Evolutionary conservation across 140 eudicot genomes (phyloP).

Genomic region (Bidens hawaiensis): DNA sequence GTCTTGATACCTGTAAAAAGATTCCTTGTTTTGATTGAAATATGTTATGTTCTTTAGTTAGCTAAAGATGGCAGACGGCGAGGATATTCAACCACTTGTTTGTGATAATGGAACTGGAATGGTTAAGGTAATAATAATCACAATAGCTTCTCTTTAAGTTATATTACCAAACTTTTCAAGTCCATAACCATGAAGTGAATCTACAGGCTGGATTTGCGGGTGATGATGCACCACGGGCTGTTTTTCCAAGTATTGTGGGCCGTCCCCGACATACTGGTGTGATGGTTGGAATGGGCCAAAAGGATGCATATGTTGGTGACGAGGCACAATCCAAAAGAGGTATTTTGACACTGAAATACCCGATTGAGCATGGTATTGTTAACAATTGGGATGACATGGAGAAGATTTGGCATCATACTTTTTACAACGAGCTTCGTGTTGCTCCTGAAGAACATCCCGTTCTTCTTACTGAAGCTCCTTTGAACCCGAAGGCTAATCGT

Average conservation of each 20-base stretch:
- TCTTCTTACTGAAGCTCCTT: slow-evolving; percentile 72
- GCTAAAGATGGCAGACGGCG: slow-evolving; percentile 62
- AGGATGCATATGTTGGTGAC: slow-evolving; percentile 74
- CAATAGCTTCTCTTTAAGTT: neutral
- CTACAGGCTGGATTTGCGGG: slow-evolving; percentile 81
- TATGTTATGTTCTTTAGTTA: slow-evolving; percentile 19
- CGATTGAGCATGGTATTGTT: slow-evolving; percentile 70
- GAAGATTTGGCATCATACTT: slow-evolving; percentile 73
- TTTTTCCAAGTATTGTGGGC: slow-evolving; percentile 79
- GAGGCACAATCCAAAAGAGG: slow-evolving; percentile 84
- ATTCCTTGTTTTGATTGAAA: neutral
- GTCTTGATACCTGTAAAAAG: neutral
- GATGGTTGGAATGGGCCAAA: slow-evolving; percentile 89
- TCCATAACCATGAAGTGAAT: neutral
- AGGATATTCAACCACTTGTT: slow-evolving; percentile 67
- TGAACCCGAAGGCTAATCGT: slow-evolving; percentile 70
- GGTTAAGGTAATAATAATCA: slow-evolving; percentile 48
- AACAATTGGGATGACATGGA: slow-evolving; percentile 82
- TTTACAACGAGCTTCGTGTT: slow-evolving; percentile 73
- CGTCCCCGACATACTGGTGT: slow-evolving; percentile 86
- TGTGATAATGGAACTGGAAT: slow-evolving; percentile 80
- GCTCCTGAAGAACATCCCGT: slow-evolving; percentile 79
- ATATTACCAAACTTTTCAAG: neutral
- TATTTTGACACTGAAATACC: slow-evolving; percentile 66
- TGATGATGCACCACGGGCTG: slow-evolving; percentile 84